phyloP scores from a whole-genome alignment of 345 rosid genomes.

The Citrus cavaleriei region DNA sequence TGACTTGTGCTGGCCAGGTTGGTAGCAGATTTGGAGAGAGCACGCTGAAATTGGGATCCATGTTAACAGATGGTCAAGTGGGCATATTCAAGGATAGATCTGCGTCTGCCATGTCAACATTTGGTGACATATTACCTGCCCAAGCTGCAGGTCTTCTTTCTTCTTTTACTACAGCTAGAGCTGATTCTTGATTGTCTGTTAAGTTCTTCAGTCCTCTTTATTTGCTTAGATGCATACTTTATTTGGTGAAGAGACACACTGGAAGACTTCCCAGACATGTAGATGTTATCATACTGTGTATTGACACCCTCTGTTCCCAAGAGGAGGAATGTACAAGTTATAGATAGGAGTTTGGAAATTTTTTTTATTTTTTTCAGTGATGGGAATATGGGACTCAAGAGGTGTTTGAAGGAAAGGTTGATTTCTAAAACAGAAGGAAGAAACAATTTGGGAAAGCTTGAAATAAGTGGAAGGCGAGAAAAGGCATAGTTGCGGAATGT shows the following conservation, averaged over 20 bases:
- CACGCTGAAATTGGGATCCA: constrained; percentile 88
- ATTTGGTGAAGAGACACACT: not conserved
- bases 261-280: not conserved
- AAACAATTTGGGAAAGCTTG: not conserved
- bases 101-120: constrained; percentile 91
- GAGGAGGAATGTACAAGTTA: not conserved
- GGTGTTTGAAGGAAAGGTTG: not conserved
- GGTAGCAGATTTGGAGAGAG: constrained; percentile 98
- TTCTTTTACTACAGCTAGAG: constrained; percentile 74
- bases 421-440: not conserved
- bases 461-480: not conserved
- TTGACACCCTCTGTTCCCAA: not conserved
- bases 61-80: constrained; percentile 92
- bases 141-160: constrained; percentile 98
- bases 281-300: not conserved
- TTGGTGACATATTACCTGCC: constrained; percentile 91
- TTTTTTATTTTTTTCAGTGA: too few species aligned
- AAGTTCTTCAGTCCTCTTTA: not conserved
- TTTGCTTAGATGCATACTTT: not conserved
- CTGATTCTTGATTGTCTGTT: constrained; percentile 40
- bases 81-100: constrained; percentile 98
- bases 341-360: not conserved
- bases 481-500: not conserved
- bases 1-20: constrained; percentile 46
- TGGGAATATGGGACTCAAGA: not conserved